Evolutionary conservation across 2,329 filamentous ascomycete species (phyloP).

Genomic region (Decorospora gaudefroyi): DNA sequence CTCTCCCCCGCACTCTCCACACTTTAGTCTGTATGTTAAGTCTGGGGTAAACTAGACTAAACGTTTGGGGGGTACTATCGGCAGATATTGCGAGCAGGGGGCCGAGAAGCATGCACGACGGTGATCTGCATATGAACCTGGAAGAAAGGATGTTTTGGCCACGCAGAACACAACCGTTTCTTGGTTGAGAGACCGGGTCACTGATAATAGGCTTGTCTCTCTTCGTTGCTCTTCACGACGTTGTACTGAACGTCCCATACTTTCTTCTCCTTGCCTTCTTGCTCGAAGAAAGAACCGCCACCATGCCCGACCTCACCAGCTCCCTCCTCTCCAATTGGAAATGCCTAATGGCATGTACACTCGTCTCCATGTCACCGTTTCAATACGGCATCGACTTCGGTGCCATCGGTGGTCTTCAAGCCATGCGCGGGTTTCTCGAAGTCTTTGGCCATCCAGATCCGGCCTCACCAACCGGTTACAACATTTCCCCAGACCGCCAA

Average conservation of each 20-base stretch:
- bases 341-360: slow-evolving; percentile 54
- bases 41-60: slow-evolving; percentile 25
- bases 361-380: slow-evolving; percentile 57
- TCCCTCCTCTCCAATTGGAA: slow-evolving; percentile 52
- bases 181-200: background rate
- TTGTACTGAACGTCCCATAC: too few species aligned
- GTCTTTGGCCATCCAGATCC: slow-evolving; percentile 42
- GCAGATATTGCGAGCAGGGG: slow-evolving; percentile 25
- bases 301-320: slow-evolving; percentile 30
- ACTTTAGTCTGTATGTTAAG: slow-evolving; percentile 17
- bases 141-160: background rate
- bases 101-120: background rate
- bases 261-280: slow-evolving; percentile 11
- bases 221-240: background rate
- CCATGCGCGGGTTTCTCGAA: slow-evolving; percentile 57
- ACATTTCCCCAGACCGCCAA: slow-evolving; percentile 50
- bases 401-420: slow-evolving; percentile 57
- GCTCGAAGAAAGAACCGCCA: slow-evolving; percentile 20
- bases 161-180: too few species aligned
- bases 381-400: slow-evolving; percentile 60
- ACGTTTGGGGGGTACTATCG: slow-evolving; percentile 23
- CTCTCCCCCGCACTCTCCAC: slow-evolving; percentile 30
- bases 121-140: slow-evolving; percentile 17
- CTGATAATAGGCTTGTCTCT: background rate
- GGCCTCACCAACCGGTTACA: slow-evolving; percentile 49